phyloP scores from a whole-genome alignment of 208 protist genomes.

The Acanthamoeba sp. region DNA sequence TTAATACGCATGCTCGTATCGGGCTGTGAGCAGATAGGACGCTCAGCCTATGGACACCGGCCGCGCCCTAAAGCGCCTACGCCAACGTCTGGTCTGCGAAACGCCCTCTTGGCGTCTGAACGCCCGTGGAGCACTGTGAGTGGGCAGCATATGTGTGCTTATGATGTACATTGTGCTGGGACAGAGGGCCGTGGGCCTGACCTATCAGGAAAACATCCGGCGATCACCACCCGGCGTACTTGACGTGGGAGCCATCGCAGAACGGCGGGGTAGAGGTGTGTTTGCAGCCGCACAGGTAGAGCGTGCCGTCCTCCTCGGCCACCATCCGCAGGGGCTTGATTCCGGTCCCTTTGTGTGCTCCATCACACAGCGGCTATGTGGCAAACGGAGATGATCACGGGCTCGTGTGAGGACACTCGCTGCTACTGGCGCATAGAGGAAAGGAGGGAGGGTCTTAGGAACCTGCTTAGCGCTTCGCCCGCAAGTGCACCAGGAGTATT shows the following conservation, averaged over 20 bases:
- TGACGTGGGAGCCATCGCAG: constrained; percentile 59
- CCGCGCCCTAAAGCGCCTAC: no score
- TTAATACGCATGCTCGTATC: no score
- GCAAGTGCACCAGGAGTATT: constrained; percentile 65
- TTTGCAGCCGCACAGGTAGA: constrained; percentile 63
- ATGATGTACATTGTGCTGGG: background rate
- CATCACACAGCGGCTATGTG: constrained; percentile 42
- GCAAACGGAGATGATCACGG: no score
- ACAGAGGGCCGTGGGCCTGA: no score
- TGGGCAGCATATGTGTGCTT: no score
- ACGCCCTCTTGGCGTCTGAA: no score
- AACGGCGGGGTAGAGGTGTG: constrained; percentile 7
- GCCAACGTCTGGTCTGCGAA: no score
- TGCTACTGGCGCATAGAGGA: no score
- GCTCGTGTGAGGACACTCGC: no score
- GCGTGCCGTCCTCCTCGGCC: constrained; percentile 51
- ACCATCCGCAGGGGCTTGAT: constrained; percentile 61
- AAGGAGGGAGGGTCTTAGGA: background rate
- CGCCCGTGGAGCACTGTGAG: no score
- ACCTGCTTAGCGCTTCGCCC: constrained; percentile 58
- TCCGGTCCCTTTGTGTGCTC: constrained; percentile 54
- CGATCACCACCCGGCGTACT: background rate
- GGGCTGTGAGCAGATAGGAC: no score
- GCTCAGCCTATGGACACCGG: no score
- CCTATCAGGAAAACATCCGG: background rate